Conservation (phyloP, 164 flowering plant species). For the Houttuynia cordata region DNA sequence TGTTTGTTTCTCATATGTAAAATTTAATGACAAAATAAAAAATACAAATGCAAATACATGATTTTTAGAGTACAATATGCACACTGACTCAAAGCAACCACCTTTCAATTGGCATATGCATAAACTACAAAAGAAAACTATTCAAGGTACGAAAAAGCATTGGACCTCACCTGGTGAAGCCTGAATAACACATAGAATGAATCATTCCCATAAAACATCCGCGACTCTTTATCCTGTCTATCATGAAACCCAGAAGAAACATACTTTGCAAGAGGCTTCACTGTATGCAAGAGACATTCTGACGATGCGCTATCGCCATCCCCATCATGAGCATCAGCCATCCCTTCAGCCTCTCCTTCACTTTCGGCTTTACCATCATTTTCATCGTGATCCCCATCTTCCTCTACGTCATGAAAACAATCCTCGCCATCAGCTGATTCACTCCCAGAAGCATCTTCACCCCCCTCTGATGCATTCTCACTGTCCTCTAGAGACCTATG, state of each 20-base stretch:
- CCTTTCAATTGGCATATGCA: not conserved
- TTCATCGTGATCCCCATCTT: conserved; percentile 53
- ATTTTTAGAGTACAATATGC: not conserved
- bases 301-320: conserved; percentile 54
- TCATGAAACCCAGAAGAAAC: conserved; percentile 33
- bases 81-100: not conserved
- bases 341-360: conserved; percentile 92
- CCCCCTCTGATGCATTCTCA: conserved; percentile 76
- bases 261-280: conserved; percentile 71
- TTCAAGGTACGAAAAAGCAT: not conserved
- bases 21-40: no score
- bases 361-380: conserved; percentile 71
- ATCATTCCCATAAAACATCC: conserved; percentile 83
- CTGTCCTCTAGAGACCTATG: conserved; percentile 74
- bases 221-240: conserved; percentile 33
- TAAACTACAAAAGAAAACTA: no score
- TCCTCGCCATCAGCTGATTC: conserved; percentile 83
- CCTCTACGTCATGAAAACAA: conserved; percentile 50
- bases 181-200: conserved; percentile 84
- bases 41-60: not conserved
- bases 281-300: conserved; percentile 47
- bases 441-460: conserved; percentile 67
- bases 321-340: conserved; percentile 67
- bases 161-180: conserved; percentile 75
- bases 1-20: not conserved